A percentile compares a stretch with the other conserved stretches of the same genome.
These are phyloP conservation scores for Alternaria triticina DNA, from an alignment of 2,329 filamentous ascomycete genomes.

Conservation along the genomic window DNA sequence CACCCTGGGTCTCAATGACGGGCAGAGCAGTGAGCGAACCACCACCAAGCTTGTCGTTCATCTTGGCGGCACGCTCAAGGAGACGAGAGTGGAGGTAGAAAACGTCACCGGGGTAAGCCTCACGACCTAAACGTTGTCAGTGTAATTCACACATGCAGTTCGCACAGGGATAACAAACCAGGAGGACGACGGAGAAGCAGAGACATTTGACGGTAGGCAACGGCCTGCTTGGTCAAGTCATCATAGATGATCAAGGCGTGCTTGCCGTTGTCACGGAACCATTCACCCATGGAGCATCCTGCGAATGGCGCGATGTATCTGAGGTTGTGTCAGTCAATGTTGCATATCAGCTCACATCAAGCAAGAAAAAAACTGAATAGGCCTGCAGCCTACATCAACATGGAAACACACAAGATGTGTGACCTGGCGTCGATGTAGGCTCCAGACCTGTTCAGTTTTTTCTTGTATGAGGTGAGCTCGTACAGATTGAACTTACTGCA, in stretches of 20 bases:
- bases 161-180: conserved; percentile 42
- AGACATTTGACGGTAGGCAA: conserved; percentile 98
- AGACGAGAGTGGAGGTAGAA: conserved; percentile 70
- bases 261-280: conserved; percentile 81
- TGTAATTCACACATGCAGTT: background rate
- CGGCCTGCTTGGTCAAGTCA: conserved; percentile 97
- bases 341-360: background rate
- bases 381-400: no score
- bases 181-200: conserved; percentile 96
- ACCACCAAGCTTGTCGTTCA: conserved; percentile 93
- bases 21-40: conserved; percentile 97
- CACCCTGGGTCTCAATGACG: conserved; percentile 96
- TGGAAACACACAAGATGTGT: no score
- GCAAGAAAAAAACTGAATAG: no score
- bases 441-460: no score
- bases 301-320: conserved; percentile 70
- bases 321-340: background rate
- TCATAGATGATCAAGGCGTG: conserved; percentile 93
- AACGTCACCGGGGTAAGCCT: conserved; percentile 93
- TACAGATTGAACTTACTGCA: conserved; percentile 81
- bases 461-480: no score
- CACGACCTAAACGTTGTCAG: conserved; percentile 66
- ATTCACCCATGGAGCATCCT: conserved; percentile 27
- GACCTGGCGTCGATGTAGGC: no score
- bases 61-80: conserved; percentile 98